Evolutionary conservation across 768 basidiomycete genomes (phyloP), one percentile per base, ranked within the genome.

Genomic region (Hypholoma sublateritium): DNA sequence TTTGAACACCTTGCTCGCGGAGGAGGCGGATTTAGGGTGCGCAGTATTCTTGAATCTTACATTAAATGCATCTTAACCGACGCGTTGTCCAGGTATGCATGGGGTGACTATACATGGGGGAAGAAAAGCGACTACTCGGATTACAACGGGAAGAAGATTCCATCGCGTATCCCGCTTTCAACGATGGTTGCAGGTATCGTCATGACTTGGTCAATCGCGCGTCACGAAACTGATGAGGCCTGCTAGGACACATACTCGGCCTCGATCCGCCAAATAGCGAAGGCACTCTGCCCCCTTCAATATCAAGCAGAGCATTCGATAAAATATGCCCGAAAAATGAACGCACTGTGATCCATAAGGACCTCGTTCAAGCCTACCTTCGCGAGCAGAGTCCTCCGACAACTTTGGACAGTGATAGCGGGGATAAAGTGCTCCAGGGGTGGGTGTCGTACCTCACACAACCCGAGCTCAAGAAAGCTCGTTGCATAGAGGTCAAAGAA

Each of bases 61-160:
- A n/a, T n/a, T n/a, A n/a, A 43, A 14, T 36, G 36, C 45, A 32
- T 32, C 32, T 41, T 22, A 11, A 21, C 36, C 6, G 39, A n/a
- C 8, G 53, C 47, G 11, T 39, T 34, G 21, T 24, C n/a, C 37
- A 83, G 81, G 2, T 80, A 80, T 41, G 85, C 85, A 8, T 85
- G 83, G 61, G 75, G 85, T 53, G 80, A 86, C 49, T 85, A 82
- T 59, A 81, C 82, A 0, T 86, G 84, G 85, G 67, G 74, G 2
- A 69, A 67, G 4, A 70, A 76, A 11, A 70, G 71, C 0, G 76
- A 79, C 7, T 82, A 80, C 48, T 71, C 75, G 0, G 69, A 71
- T 0, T 86, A 64, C 65, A 78, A 81, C 52, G 80, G 78, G n/a
- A 79, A 76, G 42, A 59, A 69, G 4, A 81, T 83, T 55, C 81